Evolutionary conservation across 495 filamentous ascomycete species (phyloP).

Genomic region (Penicillium daleae): DNA sequence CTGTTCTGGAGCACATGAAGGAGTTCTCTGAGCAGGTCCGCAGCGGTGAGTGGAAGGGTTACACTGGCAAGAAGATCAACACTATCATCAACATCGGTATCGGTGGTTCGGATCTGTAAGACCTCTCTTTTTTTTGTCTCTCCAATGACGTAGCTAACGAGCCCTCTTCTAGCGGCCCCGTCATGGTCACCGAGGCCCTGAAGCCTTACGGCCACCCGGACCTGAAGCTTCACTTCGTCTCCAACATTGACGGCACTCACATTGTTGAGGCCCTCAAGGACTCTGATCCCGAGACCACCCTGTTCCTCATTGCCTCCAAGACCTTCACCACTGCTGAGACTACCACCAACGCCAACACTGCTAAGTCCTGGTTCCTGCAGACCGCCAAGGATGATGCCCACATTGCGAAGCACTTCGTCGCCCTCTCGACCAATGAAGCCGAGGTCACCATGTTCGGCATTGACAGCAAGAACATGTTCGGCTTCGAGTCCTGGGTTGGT

Average conservation of each 20-base stretch:
- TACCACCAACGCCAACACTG: constrained; percentile 92
- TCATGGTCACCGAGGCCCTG: constrained; percentile 97
- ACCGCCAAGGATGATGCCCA: constrained; percentile 70
- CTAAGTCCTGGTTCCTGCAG: constrained; percentile 96
- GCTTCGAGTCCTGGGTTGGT: constrained; percentile 97
- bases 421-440: constrained; percentile 91
- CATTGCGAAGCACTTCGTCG: constrained; percentile 98
- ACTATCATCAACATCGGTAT: constrained; percentile 98
- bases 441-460: constrained; percentile 99
- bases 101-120: constrained; percentile 96
- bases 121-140: constrained; percentile 16
- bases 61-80: constrained; percentile 95
- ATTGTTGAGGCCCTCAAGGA: constrained; percentile 88
- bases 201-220: constrained; percentile 88
- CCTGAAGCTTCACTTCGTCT: constrained; percentile 94
- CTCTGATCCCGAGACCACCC: constrained; percentile 93
- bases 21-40: constrained; percentile 93
- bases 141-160: constrained; percentile 26
- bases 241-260: constrained; percentile 98
- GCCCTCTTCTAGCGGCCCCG: constrained; percentile 72
- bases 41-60: constrained; percentile 97
- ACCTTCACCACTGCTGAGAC: constrained; percentile 99
- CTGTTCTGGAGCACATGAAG: constrained; percentile 94
- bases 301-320: constrained; percentile 98
- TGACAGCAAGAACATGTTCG: constrained; percentile 98